Percentiles rank a stretch among this genome's conserved stretches.
These are phyloP conservation scores for Podospora bellae-mahoneyi DNA, from an alignment of 495 filamentous ascomycete species.

Conservation along the genomic window DNA sequence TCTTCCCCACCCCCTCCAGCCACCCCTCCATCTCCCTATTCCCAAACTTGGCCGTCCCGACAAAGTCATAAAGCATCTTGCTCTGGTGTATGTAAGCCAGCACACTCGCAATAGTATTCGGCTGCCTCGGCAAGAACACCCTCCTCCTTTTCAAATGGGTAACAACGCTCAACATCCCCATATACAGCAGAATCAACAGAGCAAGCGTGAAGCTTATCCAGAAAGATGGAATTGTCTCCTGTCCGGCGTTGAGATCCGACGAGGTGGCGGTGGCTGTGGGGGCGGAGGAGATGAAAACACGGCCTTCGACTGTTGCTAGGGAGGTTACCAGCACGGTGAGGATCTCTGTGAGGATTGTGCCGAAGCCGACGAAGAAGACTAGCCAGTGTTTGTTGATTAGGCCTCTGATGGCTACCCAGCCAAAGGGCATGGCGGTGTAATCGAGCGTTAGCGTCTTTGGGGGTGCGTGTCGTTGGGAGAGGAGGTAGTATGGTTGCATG, in stretches of 20 bases:
- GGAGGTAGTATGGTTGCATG: conserved; percentile 71
- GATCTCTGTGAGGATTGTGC: conserved; percentile 61
- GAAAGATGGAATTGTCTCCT: conserved; percentile 61
- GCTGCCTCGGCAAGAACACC: conserved; percentile 67
- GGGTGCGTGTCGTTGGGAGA: conserved; percentile 60
- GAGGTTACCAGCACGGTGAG: conserved; percentile 65
- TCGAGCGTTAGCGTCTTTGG: conserved; percentile 63
- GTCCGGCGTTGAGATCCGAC: conserved; percentile 45
- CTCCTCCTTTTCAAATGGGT: conserved; percentile 56
- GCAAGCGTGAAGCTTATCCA: conserved; percentile 56
- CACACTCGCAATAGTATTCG: conserved; percentile 67
- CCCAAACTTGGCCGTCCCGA: conserved; percentile 58
- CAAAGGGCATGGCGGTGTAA: conserved; percentile 67
- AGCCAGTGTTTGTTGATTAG: conserved; percentile 61
- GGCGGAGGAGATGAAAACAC: conserved; percentile 46
- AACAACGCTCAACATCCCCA: conserved; percentile 49
- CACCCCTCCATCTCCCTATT: conserved; percentile 53
- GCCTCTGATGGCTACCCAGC: conserved; percentile 58
- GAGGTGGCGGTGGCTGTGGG: conserved; percentile 13
- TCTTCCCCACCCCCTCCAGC: conserved; percentile 55
- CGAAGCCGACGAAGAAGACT: conserved; percentile 58
- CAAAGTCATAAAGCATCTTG: conserved; percentile 71
- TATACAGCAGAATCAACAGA: conserved; percentile 55
- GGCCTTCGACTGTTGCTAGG: conserved; percentile 56
- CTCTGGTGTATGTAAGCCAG: conserved; percentile 70